These are phyloP conservation scores for Priceomyces carsonii DNA, from an alignment of 805 yeast genomes.

Conservation along the genomic window DNA sequence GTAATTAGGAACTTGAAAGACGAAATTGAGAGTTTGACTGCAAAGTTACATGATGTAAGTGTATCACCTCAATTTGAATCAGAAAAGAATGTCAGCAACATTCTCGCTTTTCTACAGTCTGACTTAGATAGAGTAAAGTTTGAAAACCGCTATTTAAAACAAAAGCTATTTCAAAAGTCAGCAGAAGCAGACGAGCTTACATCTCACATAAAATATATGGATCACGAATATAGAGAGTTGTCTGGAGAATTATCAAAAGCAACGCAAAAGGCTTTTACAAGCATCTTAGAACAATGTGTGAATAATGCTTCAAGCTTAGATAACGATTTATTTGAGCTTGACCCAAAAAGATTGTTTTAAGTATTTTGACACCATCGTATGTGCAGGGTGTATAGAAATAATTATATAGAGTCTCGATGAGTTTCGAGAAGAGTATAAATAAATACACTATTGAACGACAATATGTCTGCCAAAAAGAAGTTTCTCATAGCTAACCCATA, in stretches of 20 bases:
- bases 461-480: conserved; percentile 22
- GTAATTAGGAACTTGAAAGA: conserved; percentile 28
- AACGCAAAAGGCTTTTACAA: conserved; percentile 2
- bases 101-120: conserved; percentile 32
- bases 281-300: conserved; percentile 9
- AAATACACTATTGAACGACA: background rate
- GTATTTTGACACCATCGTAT: no score
- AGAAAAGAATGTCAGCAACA: conserved; percentile 20
- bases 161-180: conserved; percentile 16
- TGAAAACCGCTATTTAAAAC: conserved; percentile 34
- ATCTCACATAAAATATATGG: conserved; percentile 24
- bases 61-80: background rate
- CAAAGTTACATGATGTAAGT: conserved; percentile 14
- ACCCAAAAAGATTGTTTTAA: conserved; percentile 14
- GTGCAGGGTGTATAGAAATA: no score
- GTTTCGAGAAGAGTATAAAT: background rate
- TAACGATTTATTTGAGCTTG: conserved; percentile 14
- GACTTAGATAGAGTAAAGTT: conserved; percentile 30
- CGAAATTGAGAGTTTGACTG: conserved; percentile 33
- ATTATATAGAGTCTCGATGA: conserved; percentile 5
- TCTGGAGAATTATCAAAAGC: conserved; percentile 6
- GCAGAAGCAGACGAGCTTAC: conserved; percentile 23
- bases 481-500: conserved; percentile 49
- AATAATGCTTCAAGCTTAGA: conserved; percentile 9
- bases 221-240: conserved; percentile 16